Evolutionary conservation across 2,329 filamentous ascomycete species (phyloP).

Genomic region (Pseudocercospora cruenta): DNA sequence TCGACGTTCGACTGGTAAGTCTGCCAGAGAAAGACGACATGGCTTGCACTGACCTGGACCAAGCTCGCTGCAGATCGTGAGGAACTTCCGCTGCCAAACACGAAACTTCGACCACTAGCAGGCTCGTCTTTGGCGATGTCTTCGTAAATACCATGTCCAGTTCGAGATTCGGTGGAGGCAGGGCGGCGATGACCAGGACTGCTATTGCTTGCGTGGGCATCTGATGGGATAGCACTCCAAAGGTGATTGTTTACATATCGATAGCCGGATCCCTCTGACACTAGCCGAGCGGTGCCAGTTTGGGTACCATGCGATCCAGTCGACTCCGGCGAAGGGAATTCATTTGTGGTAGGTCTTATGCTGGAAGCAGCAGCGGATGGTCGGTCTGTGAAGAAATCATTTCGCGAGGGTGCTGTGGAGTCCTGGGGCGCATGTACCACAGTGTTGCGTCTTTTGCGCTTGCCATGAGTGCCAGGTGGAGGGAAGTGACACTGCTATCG

Average conservation of each 20-base stretch:
- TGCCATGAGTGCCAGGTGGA: slow-evolving; percentile 23
- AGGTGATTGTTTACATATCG: slow-evolving; percentile 34
- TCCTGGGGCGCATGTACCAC: slow-evolving; percentile 17
- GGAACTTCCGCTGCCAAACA: slow-evolving; percentile 23
- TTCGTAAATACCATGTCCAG: slow-evolving; percentile 16
- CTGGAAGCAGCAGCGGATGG: slow-evolving; percentile 9
- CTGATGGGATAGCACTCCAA: slow-evolving; percentile 29
- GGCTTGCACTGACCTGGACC: slow-evolving; percentile 23
- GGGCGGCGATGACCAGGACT: slow-evolving; percentile 14
- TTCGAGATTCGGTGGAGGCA: slow-evolving; percentile 16
- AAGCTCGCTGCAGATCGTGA: slow-evolving; percentile 28
- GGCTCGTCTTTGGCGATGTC: slow-evolving; percentile 11
- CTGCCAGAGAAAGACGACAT: slow-evolving; percentile 73
- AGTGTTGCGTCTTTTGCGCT: slow-evolving; percentile 26
- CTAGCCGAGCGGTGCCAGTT: slow-evolving; percentile 28
- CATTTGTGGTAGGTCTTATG: slow-evolving; percentile 12
- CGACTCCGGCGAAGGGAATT: slow-evolving; percentile 24
- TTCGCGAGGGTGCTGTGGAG: slow-evolving; percentile 9
- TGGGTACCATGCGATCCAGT: slow-evolving; percentile 19
- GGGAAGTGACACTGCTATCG: slow-evolving; percentile 16
- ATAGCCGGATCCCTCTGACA: slow-evolving; percentile 29
- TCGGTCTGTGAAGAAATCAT: slow-evolving; percentile 15
- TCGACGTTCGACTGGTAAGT: slow-evolving; percentile 74
- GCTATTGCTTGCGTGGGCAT: slow-evolving; percentile 17
- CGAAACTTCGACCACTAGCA: slow-evolving; percentile 25